phyloP scores from a whole-genome alignment of 192 early-diverging fungal genomes.

The Globomyces pollinis-pini region DNA sequence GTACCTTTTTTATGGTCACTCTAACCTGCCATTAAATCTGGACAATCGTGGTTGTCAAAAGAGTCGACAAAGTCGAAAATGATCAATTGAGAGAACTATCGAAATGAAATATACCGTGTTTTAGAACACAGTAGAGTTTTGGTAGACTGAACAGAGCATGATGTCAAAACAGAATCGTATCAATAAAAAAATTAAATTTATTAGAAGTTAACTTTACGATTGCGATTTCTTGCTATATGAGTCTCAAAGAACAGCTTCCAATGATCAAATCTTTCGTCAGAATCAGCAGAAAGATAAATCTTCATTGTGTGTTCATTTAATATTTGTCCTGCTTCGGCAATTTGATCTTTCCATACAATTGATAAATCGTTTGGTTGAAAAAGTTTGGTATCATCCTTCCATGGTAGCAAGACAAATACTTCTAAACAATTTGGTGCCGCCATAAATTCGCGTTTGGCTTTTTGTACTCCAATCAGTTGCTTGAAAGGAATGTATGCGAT shows the following conservation, averaged over 20 bases:
- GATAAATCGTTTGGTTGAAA: not conserved
- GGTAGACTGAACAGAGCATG: too few species aligned
- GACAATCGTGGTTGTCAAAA: too few species aligned
- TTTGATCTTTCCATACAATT: not conserved
- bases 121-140: too few species aligned
- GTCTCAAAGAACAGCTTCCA: not conserved
- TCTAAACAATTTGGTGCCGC: not conserved
- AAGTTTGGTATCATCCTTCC: not conserved
- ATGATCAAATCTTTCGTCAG: not conserved
- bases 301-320: not conserved
- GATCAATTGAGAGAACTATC: too few species aligned
- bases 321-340: not conserved
- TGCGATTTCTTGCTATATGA: conserved; percentile 1
- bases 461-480: not conserved
- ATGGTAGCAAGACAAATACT: not conserved
- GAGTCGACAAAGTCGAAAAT: too few species aligned
- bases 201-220: too few species aligned
- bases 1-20: too few species aligned
- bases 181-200: too few species aligned
- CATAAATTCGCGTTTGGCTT: not conserved
- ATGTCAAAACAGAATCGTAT: too few species aligned
- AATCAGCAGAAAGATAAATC: not conserved
- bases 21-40: too few species aligned
- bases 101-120: too few species aligned
- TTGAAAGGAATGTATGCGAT: not conserved